phyloP scores from a whole-genome alignment of 169 alveolate genomes.

The Eimeria acervulina region DNA sequence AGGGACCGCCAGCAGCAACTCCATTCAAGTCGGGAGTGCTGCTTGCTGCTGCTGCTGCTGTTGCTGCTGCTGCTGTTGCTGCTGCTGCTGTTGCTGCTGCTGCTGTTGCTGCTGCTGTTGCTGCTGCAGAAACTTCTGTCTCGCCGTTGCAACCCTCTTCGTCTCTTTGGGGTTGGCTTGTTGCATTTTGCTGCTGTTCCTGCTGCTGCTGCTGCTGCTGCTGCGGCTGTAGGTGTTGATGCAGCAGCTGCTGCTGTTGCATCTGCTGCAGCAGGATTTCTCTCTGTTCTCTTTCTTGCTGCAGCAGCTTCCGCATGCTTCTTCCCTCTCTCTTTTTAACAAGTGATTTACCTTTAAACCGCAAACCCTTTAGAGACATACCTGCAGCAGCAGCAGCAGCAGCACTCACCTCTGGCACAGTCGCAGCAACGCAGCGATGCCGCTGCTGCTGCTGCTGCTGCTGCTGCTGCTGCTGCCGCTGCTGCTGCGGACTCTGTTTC shows the following conservation, averaged over 20 bases:
- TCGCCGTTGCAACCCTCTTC: background rate
- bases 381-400: conserved; percentile 66
- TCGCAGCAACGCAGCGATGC: background rate
- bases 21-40: too few relatives aligned
- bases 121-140: background rate
- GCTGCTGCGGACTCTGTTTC: too few relatives aligned
- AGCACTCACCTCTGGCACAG: background rate
- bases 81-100: too few relatives aligned
- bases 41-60: too few relatives aligned
- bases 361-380: background rate
- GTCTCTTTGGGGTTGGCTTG: background rate
- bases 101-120: too few relatives aligned
- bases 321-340: background rate
- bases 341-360: background rate
- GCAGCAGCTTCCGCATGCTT: conserved; percentile 54
- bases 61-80: too few relatives aligned
- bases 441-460: background rate
- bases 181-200: too few relatives aligned
- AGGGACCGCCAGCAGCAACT: too few relatives aligned
- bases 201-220: conserved; percentile 1
- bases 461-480: background rate
- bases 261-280: background rate
- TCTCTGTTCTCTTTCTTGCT: background rate
- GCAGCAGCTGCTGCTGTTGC: background rate
- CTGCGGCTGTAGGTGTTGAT: too few relatives aligned